Percentiles rank a stretch among this genome's conserved stretches.
These are phyloP conservation scores for Penicillium sp. DNA, from an alignment of 2,329 filamentous ascomycete genomes.

Conservation along the genomic window DNA sequence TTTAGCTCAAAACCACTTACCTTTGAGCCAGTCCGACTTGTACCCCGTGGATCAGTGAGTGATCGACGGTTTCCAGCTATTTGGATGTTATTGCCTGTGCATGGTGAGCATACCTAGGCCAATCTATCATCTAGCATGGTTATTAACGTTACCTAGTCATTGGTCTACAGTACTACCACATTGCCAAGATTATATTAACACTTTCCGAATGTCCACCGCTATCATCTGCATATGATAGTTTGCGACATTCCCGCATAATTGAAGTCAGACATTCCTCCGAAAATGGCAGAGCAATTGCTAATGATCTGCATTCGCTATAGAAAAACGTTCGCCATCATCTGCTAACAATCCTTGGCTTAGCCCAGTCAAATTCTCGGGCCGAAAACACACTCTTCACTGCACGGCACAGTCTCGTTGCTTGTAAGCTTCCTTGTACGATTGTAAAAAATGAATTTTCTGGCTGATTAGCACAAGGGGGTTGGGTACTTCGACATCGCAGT, in stretches of 20 bases:
- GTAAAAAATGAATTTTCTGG: not conserved
- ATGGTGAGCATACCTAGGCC: slow-evolving; percentile 16
- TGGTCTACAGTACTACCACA: slow-evolving; percentile 38
- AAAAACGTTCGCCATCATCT: slow-evolving; percentile 24
- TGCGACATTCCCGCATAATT: slow-evolving; percentile 22
- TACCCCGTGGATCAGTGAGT: slow-evolving; percentile 19
- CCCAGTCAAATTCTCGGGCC: slow-evolving; percentile 26
- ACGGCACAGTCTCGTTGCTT: slow-evolving; percentile 27
- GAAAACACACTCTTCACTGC: slow-evolving; percentile 31
- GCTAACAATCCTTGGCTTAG: slow-evolving; percentile 25
- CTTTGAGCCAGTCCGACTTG: slow-evolving; percentile 28
- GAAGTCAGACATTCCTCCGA: slow-evolving; percentile 14
- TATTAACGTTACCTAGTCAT: slow-evolving; percentile 22
- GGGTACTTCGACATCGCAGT: slow-evolving; percentile 23
- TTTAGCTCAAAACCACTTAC: slow-evolving; percentile 22
- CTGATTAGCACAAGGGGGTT: slow-evolving; percentile 21
- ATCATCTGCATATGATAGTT: slow-evolving; percentile 16
- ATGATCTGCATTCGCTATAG: slow-evolving; percentile 1
- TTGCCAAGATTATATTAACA: slow-evolving; percentile 33
- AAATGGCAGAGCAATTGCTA: not conserved
- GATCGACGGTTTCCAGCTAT: slow-evolving; percentile 30
- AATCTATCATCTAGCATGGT: not conserved
- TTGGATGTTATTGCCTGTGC: slow-evolving; percentile 35
- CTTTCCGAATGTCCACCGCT: slow-evolving; percentile 15
- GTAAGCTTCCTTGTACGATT: slow-evolving; percentile 13